phyloP scores from a whole-genome alignment of 306 rosid genomes.

The Gastrolobium villosum region DNA sequence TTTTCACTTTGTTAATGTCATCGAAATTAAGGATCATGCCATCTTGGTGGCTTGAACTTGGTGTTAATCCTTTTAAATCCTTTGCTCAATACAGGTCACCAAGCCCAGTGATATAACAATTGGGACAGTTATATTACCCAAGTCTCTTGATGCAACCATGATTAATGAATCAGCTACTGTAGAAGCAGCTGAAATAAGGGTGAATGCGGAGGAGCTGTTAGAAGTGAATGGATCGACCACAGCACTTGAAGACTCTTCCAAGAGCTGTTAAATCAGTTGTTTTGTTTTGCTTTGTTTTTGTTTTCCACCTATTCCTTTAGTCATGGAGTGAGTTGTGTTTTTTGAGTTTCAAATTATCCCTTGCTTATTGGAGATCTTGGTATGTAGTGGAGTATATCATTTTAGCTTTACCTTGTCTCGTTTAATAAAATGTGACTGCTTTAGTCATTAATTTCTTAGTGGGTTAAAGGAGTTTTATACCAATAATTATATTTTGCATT shows the following conservation, averaged over 20 bases:
- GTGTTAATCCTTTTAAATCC: neutral
- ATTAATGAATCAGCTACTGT: constrained; percentile 41
- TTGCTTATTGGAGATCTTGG: constrained; percentile 30
- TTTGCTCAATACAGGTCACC: constrained; percentile 41
- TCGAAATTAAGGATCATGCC: neutral
- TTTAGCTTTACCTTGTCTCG: constrained; percentile 4
- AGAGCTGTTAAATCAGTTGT: constrained; percentile 43
- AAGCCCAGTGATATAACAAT: constrained; percentile 40
- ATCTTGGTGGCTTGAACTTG: too few relatives aligned
- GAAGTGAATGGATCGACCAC: constrained; percentile 45
- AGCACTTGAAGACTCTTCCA: constrained; percentile 50
- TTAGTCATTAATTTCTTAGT: constrained; percentile 12
- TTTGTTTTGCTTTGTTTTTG: constrained; percentile 12
- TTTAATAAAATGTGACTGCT: constrained; percentile 19
- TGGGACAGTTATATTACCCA: constrained; percentile 45
- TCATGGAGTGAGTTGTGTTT: constrained; percentile 27
- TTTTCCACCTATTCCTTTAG: constrained; percentile 22
- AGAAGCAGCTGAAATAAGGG: constrained; percentile 41
- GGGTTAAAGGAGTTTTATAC: neutral
- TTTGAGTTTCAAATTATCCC: constrained; percentile 21
- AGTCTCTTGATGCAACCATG: constrained; percentile 50
- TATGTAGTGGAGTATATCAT: constrained; percentile 34
- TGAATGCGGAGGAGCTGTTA: constrained; percentile 37
- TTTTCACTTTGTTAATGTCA: neutral
- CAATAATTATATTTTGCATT: neutral